Evolutionary conservation across 306 rosid species (phyloP), one percentile per base, ranked within the genome.

Genomic region (Aeschynomene evenia): DNA sequence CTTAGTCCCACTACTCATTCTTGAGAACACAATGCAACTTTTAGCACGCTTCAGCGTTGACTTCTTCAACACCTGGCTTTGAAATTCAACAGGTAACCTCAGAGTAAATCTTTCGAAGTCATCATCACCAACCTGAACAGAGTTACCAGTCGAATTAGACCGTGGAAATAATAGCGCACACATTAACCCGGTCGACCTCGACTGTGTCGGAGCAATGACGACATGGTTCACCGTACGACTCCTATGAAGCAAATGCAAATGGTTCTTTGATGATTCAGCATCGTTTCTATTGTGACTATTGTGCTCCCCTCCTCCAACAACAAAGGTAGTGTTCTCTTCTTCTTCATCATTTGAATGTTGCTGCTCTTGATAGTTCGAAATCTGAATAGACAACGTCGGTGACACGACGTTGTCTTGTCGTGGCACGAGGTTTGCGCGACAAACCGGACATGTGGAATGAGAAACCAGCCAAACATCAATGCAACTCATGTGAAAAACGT

Each of bases 401-500:
- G 45, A 3, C 13, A 12, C 15, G 48, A 40, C 18, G 37, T 89
- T 88, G 0, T 87, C 82, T 3, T 86, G 83, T 11, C 23, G 52
- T 4, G 93, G 89, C 11, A 75, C 60, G 19, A 92, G 73, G 75
- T 81, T 56, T 5, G 98, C 88, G 2, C 98, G 89, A 59, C 98
- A 92, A 66, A 92, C 87, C 0, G 98, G 98, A 26, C 98, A 92
- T 0, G 98, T 92, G 64, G 85, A 53, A 69, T 90, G 89, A 5
- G 87, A 80, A 2, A 74, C 68, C 20, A 92, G 72, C 98, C 98
- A 90, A 3, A 71, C 66, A 63, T 90, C 93, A 40, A 92, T 79
- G 58, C 98, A 92, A 29, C 50, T 74, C 0, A 83, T 77, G 72
- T 92, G 98, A 68, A 90, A 92, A 20, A 88, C 96, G 76, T 92